Base-by-base conservation (phyloP, 2,329 filamentous ascomycete genomes). In the Sphaerostilbella broomeana region DNA sequence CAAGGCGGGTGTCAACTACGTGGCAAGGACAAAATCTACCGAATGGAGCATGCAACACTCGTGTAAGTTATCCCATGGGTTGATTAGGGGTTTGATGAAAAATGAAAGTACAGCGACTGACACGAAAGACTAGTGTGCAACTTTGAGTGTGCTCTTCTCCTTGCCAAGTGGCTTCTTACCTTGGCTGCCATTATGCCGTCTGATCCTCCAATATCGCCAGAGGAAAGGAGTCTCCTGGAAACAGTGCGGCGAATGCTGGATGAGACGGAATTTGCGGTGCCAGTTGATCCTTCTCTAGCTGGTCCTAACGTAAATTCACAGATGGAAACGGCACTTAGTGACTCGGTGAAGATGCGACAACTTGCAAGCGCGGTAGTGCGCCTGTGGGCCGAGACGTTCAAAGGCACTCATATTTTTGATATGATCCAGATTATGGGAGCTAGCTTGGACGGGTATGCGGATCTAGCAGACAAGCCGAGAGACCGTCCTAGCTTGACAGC, bases 21-120 rank as follows among this genome's bases (percentile, higher is more conserved):
- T 79, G 33, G 75, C 76, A 28, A 69, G 73, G 46, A 74, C 74
- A 5, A 78, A 79, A 56, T 75, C 73, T 2, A 62, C 73, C 1
- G 72, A 78, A 52, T 79, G 76, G 76, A 78, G 75, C 51, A 77
- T 79, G 51, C 74, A 79, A 45, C 72, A 79, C 55, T 77, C 75
- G 19, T 51, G 74, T 77, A 57, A 67, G 74, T 65, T 32, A 15
- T 15, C 8, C 4, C 4, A 15, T n/a, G 26, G 3, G 28, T 3
- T n/a, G n/a, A n/a, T n/a, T n/a, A n/a, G n/a, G n/a, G n/a, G n/a
- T n/a, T n/a, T n/a, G n/a, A n/a, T n/a, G n/a, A n/a, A n/a, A n/a
- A n/a, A n/a, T n/a, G n/a, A n/a, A n/a, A n/a, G n/a, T n/a, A n/a
- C n/a, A n/a, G n/a, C n/a, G n/a, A n/a, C n/a, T n/a, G n/a, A n/a